phyloP scores from a whole-genome alignment of 2,329 filamentous ascomycete species.

The Claviceps fusiformis region DNA sequence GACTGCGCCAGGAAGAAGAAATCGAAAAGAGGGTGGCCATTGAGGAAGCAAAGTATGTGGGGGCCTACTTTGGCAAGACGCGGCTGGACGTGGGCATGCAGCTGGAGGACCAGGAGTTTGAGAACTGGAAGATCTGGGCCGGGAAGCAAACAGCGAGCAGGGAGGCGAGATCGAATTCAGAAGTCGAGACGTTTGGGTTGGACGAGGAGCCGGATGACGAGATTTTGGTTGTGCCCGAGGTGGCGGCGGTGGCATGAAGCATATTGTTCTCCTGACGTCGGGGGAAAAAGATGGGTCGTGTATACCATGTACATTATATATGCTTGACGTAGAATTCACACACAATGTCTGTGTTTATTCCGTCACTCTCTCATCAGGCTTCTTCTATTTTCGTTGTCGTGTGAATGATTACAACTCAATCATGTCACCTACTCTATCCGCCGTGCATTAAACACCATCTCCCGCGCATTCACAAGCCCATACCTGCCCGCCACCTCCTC shows the following conservation, averaged over 20 bases:
- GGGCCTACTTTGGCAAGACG: constrained; percentile 76
- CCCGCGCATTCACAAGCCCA: constrained; percentile 23
- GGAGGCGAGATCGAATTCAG: constrained; percentile 25
- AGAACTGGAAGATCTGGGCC: constrained; percentile 79
- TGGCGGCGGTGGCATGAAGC: constrained; percentile 6
- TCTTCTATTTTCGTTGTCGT: neutral
- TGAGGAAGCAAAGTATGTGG: constrained; percentile 76
- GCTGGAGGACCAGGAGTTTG: constrained; percentile 66
- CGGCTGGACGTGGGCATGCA: constrained; percentile 65
- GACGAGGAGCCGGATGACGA: constrained; percentile 18
- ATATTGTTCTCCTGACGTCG: neutral
- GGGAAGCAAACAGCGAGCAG: constrained; percentile 28
- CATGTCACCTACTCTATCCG: constrained; percentile 11
- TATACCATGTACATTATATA: constrained; percentile 12
- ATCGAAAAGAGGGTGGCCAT: constrained; percentile 68
- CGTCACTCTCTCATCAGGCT: neutral
- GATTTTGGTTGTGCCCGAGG: constrained; percentile 4
- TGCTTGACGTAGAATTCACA: constrained; percentile 4
- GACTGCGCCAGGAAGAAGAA: constrained; percentile 66
- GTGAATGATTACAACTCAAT: neutral
- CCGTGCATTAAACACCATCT: constrained; percentile 26
- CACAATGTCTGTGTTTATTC: neutral
- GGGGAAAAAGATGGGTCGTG: constrained; percentile 1
- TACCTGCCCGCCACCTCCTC: constrained; percentile 40
- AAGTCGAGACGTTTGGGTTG: constrained; percentile 29